Base-by-base conservation (phyloP, 352 stramenopile species). In the Phytophthora europaea region DNA sequence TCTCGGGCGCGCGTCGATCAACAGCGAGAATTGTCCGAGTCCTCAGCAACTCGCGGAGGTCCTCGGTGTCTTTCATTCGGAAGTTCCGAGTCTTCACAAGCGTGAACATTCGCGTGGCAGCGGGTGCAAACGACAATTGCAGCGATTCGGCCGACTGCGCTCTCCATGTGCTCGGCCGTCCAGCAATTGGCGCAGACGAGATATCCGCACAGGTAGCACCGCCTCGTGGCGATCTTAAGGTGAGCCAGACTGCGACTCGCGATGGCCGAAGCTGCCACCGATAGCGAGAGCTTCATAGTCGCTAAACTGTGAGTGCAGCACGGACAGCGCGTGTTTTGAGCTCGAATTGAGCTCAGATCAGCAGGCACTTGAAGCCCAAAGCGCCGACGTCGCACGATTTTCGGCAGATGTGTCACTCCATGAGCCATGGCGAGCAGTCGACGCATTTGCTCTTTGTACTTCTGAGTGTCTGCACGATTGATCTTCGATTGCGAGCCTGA, bases 71-170 rank as follows among this genome's bases (percentile, higher is more conserved):
- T 61, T n/a, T 59, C 57, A 6, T n/a, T 68, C 51, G 12, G 33
- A 38, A 16, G 48, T 22, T 61, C 22, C 8, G 70, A 63, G 56
- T 82, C 89, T 55, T 89, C 79, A 31, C 79, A 80, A 20, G 59
- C 43, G 7, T 50, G 43, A 6, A 50, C 43, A 16, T 50, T 50
- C 18, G 48, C n/a, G 3, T 62, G 23, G 28, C 73, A 80, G 4
- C 73, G 73, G 4, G 26, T 57, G 36, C 73, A 80, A 2, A 57
- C 59, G 4, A 73, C 57, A n/a, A 76, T 77, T 2, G 69, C 59
- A 2, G 62, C 64, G n/a, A 77, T 40, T 18, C 61, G 59, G 2
- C 73, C 73, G n/a, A 57, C 56, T 7, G 34, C 50, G 15, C 28
- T 80, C 60, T 80, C 73, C 47, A 80, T 65, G 3, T 65, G 18